Evolutionary conservation across 805 yeast genomes (phyloP).

Genomic region (Yarrowia sp.): DNA sequence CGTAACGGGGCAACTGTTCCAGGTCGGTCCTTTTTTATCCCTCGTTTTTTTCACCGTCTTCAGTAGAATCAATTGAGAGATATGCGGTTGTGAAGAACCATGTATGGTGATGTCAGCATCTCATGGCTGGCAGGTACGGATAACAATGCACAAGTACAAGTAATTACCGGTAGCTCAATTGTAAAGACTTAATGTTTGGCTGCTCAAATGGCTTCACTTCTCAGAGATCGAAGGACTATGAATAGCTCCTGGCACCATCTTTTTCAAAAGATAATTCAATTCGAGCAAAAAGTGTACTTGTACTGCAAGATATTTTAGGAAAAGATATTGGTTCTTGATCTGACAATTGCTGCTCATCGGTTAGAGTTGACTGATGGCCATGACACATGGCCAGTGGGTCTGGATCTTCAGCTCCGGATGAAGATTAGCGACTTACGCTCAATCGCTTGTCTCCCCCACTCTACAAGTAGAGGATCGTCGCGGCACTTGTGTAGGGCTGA

Average conservation of each 20-base stretch:
- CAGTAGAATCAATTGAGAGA: neutral
- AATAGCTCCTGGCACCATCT: neutral
- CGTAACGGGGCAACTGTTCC: slow-evolving; percentile 15
- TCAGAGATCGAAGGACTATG: neutral
- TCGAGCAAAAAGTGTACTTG: slow-evolving; percentile 1
- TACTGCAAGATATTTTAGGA: neutral
- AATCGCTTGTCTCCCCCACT: neutral
- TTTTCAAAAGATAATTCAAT: too few species aligned
- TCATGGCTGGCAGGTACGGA: too few species aligned
- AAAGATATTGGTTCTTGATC: neutral
- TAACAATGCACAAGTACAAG: too few species aligned
- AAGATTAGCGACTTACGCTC: neutral
- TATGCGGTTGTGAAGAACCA: too few species aligned
- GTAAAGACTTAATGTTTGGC: too few species aligned
- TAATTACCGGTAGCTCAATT: too few species aligned
- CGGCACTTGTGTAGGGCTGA: neutral
- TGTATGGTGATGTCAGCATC: too few species aligned
- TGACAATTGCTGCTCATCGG: neutral
- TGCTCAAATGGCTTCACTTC: too few species aligned
- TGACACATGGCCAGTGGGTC: neutral
- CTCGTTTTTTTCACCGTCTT: neutral
- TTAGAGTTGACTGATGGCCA: neutral
- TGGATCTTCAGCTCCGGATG: neutral
- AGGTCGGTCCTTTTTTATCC: slow-evolving; percentile 1
- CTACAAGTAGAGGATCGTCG: neutral